Conservation (phyloP, 768 basidiomycete genomes). For the Collybia mongolica region DNA sequence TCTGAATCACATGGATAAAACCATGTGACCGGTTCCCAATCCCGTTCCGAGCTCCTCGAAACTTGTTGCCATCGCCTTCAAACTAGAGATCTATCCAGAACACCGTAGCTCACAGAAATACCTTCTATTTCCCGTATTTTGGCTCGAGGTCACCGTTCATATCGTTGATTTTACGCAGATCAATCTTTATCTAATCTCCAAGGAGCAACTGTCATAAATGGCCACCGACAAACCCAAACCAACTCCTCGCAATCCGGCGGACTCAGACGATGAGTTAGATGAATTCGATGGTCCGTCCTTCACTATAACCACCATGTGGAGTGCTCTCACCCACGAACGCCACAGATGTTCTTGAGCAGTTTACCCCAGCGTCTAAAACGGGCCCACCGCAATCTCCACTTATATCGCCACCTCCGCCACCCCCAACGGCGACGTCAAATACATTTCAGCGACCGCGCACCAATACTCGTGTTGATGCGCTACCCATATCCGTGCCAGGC, state of each 20-base stretch:
- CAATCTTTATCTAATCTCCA: too few species aligned
- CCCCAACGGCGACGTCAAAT: conserved; percentile 25
- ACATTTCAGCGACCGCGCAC: conserved; percentile 38
- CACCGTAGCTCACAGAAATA: too few species aligned
- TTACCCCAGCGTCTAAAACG: conserved; percentile 21
- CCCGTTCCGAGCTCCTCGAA: too few species aligned
- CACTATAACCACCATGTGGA: not conserved
- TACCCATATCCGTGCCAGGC: conserved; percentile 35
- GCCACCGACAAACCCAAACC: conserved; percentile 12
- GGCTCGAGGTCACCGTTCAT: too few species aligned
- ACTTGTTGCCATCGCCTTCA: too few species aligned
- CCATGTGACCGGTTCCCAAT: too few species aligned
- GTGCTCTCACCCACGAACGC: conserved; percentile 1
- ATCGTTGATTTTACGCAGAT: too few species aligned
- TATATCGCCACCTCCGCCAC: conserved; percentile 28
- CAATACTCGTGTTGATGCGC: conserved; percentile 47
- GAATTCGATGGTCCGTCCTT: conserved; percentile 55
- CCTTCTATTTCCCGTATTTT: too few species aligned
- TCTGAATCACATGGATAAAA: too few species aligned
- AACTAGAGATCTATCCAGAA: too few species aligned
- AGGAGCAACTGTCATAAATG: conserved; percentile 3
- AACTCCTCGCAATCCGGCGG: conserved; percentile 11
- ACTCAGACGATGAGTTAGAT: conserved; percentile 57
- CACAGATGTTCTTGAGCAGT: conserved; percentile 45
- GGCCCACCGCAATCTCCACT: conserved; percentile 10